Base-by-base conservation (phyloP, 2,329 filamentous ascomycete species). In the Alternaria alternata region DNA sequence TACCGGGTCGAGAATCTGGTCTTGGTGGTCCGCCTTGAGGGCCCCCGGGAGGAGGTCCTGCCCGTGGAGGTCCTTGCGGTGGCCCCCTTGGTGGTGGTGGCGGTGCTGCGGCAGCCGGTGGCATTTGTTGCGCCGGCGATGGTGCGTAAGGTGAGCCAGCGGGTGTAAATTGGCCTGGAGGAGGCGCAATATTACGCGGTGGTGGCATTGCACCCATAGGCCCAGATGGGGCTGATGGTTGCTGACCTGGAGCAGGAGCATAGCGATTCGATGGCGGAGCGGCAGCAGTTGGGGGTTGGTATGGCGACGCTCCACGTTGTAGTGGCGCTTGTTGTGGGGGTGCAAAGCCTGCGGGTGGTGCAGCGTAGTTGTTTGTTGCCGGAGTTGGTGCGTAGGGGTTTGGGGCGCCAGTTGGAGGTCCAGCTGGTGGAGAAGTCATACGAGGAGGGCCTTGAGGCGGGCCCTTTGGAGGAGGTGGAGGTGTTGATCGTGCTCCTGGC, bases 391-490 rank as follows among this genome's bases (percentile, higher is more conserved):
- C 88, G 68, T 94, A 92, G 2, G 85, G 82, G 41, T 87, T 87
- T 49, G 87, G 83, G 44, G 87, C 55, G 11, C 68, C 65, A 14
- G 89, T 53, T 55, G 84, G 85, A 8, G 85, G 51, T n/a, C 54
- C 86, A 49, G 78, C 81, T 14, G 89, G 81, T 30, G 93, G 92
- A 34, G 93, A 96, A 60, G 86, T 89, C 61, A 95, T 83, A 32
- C 74, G 70, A 57, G 75, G 73, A 54, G 77, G 75, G 5, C 89
- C 84, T 49, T 73, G 71, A 38, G 75, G 75, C 12, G 76, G 76
- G 4, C 89, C 92, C 82, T 96, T 97, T 5, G 94, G 93, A 51
- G 94, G 93, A 39, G 93, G 92, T 7, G 92, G 91, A 46, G 91
- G 90, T 30, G 89, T 85, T 41, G 87, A 86, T 68, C 86, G 85